Percentiles rank a stretch among this genome's conserved stretches.
Evolutionary conservation across 441 rosid species (phyloP).

Genomic region (Adansonia grandidieri): DNA sequence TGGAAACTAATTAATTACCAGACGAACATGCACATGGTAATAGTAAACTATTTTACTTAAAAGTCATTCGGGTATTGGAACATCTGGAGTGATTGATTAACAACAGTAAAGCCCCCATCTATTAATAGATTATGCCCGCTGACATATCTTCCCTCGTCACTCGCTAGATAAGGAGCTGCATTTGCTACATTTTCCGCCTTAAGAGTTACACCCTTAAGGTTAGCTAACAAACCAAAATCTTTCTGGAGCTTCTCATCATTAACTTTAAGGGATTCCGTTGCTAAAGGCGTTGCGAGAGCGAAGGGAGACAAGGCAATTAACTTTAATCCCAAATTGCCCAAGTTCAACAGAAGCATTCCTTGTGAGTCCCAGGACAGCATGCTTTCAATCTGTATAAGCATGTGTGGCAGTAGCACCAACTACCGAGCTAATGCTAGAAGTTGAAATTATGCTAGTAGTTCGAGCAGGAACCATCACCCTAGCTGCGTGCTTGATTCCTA

Average conservation of each 20-base stretch:
- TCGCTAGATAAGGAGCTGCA: constrained; percentile 42
- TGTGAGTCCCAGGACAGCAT: constrained; percentile 42
- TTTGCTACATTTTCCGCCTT: constrained; percentile 35
- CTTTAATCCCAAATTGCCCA: constrained; percentile 41
- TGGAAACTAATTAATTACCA: too few species aligned
- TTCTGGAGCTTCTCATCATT: constrained; percentile 15
- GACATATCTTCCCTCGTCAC: constrained; percentile 46
- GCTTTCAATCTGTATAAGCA: constrained; percentile 39
- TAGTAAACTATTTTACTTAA: too few species aligned
- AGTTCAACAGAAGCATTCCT: constrained; percentile 39
- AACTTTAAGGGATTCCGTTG: not conserved
- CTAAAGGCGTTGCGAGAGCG: constrained; percentile 30
- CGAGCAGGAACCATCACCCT: constrained; percentile 39
- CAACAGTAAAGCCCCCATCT: constrained; percentile 44
- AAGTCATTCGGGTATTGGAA: not conserved
- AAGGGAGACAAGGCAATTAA: constrained; percentile 45
- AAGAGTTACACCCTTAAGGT: constrained; percentile 35
- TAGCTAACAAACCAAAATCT: constrained; percentile 18
- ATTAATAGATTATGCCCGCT: constrained; percentile 44
- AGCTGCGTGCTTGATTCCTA: constrained; percentile 51
- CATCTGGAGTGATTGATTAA: constrained; percentile 29
- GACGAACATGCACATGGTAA: too few species aligned
- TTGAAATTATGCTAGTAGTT: constrained; percentile 43
- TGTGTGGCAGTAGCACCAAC: constrained; percentile 35
- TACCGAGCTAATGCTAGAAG: constrained; percentile 41